A percentile compares a stretch with the other conserved stretches of the same genome.
Conservation (phyloP, 2,329 filamentous ascomycete genomes). For the Neoarthrinium moseri region DNA sequence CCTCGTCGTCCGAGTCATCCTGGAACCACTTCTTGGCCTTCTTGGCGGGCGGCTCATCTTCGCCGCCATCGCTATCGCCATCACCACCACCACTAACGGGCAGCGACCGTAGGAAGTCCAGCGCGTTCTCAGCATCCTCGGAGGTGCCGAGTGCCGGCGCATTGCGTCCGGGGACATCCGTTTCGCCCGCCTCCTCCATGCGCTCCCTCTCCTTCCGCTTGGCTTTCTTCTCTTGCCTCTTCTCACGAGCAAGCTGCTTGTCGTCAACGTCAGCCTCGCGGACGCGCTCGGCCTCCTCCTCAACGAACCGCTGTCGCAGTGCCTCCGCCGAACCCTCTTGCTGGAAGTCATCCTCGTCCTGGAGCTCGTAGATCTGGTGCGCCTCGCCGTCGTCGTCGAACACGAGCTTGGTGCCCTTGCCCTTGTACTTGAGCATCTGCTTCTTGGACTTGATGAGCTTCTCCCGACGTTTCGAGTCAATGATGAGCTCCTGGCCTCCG, state of each 20-base stretch:
- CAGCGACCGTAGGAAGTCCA: slow-evolving; percentile 58
- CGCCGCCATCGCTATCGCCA: slow-evolving; percentile 15
- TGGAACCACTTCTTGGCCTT: slow-evolving; percentile 80
- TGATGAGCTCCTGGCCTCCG: slow-evolving; percentile 70
- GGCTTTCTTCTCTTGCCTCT: slow-evolving; percentile 72
- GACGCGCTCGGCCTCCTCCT: slow-evolving; percentile 70
- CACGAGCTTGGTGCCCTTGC: slow-evolving; percentile 78
- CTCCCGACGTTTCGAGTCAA: slow-evolving; percentile 93
- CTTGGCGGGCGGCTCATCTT: slow-evolving; percentile 49
- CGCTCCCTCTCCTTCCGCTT: slow-evolving; percentile 68
- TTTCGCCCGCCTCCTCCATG: slow-evolving; percentile 37
- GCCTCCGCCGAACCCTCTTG: slow-evolving; percentile 72
- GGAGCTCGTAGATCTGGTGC: slow-evolving; percentile 84
- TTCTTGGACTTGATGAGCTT: slow-evolving; percentile 96
- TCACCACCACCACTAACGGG: slow-evolving; percentile 41
- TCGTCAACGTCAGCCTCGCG: slow-evolving; percentile 76
- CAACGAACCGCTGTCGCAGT: slow-evolving; percentile 76
- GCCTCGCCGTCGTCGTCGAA: slow-evolving; percentile 91
- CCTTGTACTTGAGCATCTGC: slow-evolving; percentile 87
- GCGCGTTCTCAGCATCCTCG: slow-evolving; percentile 49
- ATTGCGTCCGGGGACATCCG: slow-evolving; percentile 12
- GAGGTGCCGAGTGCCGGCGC: slow-evolving; percentile 36
- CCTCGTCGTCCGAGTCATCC: slow-evolving; percentile 57
- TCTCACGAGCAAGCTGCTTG: slow-evolving; percentile 76
- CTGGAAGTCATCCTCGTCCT: slow-evolving; percentile 79